phyloP scores from a whole-genome alignment of 78 protist genomes.

The Emiliania huxleyi region DNA sequence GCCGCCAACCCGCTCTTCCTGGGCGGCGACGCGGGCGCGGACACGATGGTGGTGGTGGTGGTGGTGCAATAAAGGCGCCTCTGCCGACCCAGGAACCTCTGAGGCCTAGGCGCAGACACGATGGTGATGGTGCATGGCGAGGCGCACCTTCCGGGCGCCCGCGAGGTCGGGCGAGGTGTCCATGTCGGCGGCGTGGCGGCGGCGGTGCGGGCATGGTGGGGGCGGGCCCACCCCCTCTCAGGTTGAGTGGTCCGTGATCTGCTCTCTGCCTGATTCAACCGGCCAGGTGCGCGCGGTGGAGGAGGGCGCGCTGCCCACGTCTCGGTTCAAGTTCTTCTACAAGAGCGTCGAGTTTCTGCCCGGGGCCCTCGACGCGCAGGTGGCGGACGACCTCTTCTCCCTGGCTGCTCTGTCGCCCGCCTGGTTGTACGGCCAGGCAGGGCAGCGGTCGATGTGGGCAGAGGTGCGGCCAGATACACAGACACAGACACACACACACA shows the following conservation, averaged over 20 bases:
- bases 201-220: too few species aligned
- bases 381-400: not conserved
- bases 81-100: too few species aligned
- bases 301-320: not conserved
- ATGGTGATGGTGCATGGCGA: not conserved
- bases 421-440: not conserved
- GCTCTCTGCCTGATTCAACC: too few species aligned
- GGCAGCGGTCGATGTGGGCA: not conserved
- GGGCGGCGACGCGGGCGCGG: not conserved
- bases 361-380: not conserved
- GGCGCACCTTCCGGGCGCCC: not conserved
- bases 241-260: too few species aligned
- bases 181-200: too few species aligned
- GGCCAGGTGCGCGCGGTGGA: not conserved
- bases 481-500: too few species aligned
- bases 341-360: not conserved
- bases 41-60: too few species aligned
- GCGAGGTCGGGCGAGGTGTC: not conserved
- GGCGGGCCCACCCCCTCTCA: too few species aligned
- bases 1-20: not conserved
- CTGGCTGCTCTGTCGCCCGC: not conserved
- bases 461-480: too few species aligned
- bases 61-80: too few species aligned
- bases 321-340: constrained; percentile 13
- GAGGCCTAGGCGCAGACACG: too few species aligned